Conservation (phyloP, 108 stramenopile species). For the Parietichytrium sp. region DNA sequence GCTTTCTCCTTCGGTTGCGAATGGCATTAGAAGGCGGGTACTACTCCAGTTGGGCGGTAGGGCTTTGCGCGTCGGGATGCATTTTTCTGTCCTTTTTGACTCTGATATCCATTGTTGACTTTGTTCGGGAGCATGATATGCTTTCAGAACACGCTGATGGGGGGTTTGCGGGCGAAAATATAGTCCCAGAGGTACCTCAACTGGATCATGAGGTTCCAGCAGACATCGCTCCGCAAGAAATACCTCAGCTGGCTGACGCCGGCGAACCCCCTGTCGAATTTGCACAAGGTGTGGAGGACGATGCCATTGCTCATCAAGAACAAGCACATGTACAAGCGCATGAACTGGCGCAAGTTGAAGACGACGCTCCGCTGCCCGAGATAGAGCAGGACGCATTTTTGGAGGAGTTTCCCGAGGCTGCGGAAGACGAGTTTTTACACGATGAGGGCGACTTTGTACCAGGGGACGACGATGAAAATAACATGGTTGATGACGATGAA, state of each 20-base stretch:
- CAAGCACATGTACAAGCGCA: background rate
- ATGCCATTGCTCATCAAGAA: background rate
- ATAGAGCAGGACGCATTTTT: background rate
- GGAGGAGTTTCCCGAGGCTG: background rate
- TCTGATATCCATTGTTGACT: constrained; percentile 7
- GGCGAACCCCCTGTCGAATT: background rate
- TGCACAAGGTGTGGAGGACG: background rate
- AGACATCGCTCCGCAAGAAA: no score
- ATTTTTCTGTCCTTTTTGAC: constrained; percentile 26
- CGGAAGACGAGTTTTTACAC: background rate
- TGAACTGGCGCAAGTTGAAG: background rate
- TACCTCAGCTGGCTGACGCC: no score
- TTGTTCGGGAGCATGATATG: constrained; percentile 24
- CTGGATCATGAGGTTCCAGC: background rate
- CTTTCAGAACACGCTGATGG: background rate
- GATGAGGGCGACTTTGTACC: background rate
- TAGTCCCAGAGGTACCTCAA: background rate
- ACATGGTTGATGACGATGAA: background rate
- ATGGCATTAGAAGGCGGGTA: constrained; percentile 31
- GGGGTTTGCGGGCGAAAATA: background rate
- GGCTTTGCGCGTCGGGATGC: background rate
- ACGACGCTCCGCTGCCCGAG: background rate
- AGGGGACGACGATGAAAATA: background rate
- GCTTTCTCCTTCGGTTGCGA: background rate
- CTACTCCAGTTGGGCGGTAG: constrained; percentile 30